Evolutionary conservation across 1,284 basidiomycete species (phyloP).

Genomic region (Kalmanozyma brasiliensis): DNA sequence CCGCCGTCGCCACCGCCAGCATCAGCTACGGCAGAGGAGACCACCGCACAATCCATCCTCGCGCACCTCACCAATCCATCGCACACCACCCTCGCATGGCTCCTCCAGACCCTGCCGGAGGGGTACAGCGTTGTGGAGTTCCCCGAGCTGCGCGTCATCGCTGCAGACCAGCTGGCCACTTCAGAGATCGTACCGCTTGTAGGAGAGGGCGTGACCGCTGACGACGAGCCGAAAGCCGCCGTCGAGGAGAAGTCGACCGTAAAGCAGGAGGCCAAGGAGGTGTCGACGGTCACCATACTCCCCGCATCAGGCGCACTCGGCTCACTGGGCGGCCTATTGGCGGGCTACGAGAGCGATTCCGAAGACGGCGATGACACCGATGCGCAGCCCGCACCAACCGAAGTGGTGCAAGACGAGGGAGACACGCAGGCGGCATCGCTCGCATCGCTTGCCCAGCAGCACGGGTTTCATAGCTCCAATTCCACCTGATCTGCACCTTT

Average conservation of each 20-base stretch:
- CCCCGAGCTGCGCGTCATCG: slow-evolving; percentile 15
- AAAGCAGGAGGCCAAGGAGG: neutral
- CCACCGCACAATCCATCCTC: slow-evolving; percentile 6
- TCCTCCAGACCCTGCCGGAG: slow-evolving; percentile 17
- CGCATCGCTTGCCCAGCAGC: slow-evolving; percentile 1
- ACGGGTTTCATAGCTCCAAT: neutral
- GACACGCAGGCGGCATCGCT: neutral
- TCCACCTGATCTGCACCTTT: too few relatives aligned
- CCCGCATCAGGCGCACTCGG: neutral
- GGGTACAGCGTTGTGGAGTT: slow-evolving; percentile 27
- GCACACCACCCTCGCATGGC: slow-evolving; percentile 4
- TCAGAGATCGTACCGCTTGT: neutral
- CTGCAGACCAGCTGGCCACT: neutral
- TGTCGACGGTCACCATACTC: slow-evolving; percentile 1
- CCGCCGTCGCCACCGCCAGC: neutral
- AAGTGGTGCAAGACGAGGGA: neutral
- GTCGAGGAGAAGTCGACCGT: neutral
- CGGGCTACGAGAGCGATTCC: slow-evolving; percentile 21
- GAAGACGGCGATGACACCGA: slow-evolving; percentile 3
- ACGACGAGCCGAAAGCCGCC: neutral
- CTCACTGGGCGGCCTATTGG: slow-evolving; percentile 7
- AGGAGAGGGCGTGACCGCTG: neutral
- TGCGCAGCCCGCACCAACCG: neutral
- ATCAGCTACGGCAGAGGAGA: neutral
- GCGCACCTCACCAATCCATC: neutral